These are phyloP conservation scores for Colletotrichum truncatum DNA, from an alignment of 2,329 filamentous ascomycete species.

Conservation along the genomic window DNA sequence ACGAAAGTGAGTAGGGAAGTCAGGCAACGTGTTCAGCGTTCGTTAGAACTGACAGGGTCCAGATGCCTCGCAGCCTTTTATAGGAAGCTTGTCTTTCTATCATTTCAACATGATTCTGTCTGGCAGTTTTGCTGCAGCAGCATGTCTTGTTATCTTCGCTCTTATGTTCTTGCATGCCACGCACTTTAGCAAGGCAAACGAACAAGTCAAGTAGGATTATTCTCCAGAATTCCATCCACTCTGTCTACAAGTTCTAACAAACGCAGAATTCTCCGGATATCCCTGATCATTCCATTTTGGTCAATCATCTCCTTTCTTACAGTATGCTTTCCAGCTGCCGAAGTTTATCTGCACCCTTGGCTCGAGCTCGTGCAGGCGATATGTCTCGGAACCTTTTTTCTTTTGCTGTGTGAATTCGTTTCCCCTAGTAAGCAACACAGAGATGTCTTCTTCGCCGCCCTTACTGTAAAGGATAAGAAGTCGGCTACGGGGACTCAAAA, in stretches of 20 bases:
- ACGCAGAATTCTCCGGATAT: slow-evolving; percentile 48
- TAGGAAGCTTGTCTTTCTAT: slow-evolving; percentile 25
- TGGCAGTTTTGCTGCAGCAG: slow-evolving; percentile 42
- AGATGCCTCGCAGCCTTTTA: slow-evolving; percentile 10
- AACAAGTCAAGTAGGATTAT: slow-evolving; percentile 47
- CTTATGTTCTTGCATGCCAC: slow-evolving; percentile 46
- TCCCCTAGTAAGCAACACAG: slow-evolving; percentile 43
- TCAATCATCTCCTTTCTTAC: slow-evolving; percentile 48
- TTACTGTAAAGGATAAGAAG: slow-evolving; percentile 41
- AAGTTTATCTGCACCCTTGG: slow-evolving; percentile 50
- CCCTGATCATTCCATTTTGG: slow-evolving; percentile 49
- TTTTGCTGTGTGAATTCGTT: slow-evolving; percentile 53
- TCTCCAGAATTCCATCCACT: not conserved
- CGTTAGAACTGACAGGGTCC: not conserved
- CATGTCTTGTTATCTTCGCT: slow-evolving; percentile 38
- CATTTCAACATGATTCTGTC: slow-evolving; percentile 47
- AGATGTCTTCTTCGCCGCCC: slow-evolving; percentile 46
- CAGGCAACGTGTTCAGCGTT: not conserved
- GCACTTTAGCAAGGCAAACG: slow-evolving; percentile 49
- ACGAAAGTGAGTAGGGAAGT: not conserved
- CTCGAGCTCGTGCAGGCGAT: slow-evolving; percentile 48
- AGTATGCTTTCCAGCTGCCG: slow-evolving; percentile 45
- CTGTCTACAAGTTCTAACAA: not conserved
- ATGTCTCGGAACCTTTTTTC: slow-evolving; percentile 52
- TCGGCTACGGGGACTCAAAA: slow-evolving; percentile 33